A percentile compares a stretch with the other conserved stretches of the same genome.
Evolutionary conservation across 108 stramenopile genomes (phyloP).

Genomic region (Nitzschia sp.): DNA sequence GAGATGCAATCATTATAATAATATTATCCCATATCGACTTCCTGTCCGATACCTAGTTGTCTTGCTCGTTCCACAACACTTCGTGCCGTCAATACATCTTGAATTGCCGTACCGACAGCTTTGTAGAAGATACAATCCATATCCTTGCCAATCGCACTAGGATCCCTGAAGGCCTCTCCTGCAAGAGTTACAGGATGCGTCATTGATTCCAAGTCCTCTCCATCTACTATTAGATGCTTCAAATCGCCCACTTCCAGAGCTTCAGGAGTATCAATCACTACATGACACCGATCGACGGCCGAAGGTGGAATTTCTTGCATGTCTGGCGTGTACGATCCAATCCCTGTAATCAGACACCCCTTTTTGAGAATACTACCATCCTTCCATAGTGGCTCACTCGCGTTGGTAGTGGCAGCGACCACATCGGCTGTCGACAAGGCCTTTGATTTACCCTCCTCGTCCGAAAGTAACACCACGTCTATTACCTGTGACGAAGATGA

Average conservation of each 20-base stretch:
- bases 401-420: constrained; percentile 66
- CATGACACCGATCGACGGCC: constrained; percentile 36
- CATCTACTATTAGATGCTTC: constrained; percentile 44
- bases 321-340: constrained; percentile 72
- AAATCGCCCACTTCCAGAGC: constrained; percentile 81
- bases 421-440: constrained; percentile 63
- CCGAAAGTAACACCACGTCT: constrained; percentile 27
- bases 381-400: constrained; percentile 60
- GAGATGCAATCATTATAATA: no score
- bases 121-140: constrained; percentile 75
- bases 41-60: constrained; percentile 41
- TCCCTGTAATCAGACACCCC: constrained; percentile 70
- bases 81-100: constrained; percentile 74
- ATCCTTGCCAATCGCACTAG: constrained; percentile 13
- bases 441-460: constrained; percentile 29
- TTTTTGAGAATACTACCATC: constrained; percentile 42
- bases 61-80: constrained; percentile 37
- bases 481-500: background rate
- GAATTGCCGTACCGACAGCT: constrained; percentile 75
- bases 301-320: constrained; percentile 70
- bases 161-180: constrained; percentile 51
- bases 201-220: background rate
- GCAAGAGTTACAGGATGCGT: constrained; percentile 45
- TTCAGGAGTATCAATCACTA: constrained; percentile 71
- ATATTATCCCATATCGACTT: constrained; percentile 41